These are phyloP conservation scores for Trichoderma breve DNA, from an alignment of 2,329 filamentous ascomycete genomes.

Conservation along the genomic window DNA sequence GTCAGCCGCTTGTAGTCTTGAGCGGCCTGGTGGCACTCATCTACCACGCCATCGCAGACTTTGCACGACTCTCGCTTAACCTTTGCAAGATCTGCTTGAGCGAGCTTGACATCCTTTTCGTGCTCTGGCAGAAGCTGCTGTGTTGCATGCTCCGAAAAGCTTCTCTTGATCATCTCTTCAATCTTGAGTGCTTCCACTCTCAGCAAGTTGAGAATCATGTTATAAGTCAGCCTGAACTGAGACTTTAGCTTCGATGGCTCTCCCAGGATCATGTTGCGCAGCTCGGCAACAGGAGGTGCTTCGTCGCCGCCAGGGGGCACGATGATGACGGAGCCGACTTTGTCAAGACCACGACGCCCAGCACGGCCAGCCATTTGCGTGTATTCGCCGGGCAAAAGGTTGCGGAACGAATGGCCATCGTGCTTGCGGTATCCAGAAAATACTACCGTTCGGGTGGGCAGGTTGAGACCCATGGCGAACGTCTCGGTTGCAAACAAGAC, in stretches of 20 bases:
- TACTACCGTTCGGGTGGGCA: slow-evolving; percentile 93
- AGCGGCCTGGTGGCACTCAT: slow-evolving; percentile 75
- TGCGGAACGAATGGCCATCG: slow-evolving; percentile 87
- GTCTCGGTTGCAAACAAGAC: slow-evolving; percentile 97
- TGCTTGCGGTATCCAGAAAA: slow-evolving; percentile 98
- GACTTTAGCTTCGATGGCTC: slow-evolving; percentile 93
- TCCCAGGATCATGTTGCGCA: slow-evolving; percentile 93
- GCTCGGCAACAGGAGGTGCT: slow-evolving; percentile 77
- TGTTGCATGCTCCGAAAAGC: slow-evolving; percentile 96
- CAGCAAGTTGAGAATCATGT: slow-evolving; percentile 96
- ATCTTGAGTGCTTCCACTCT: slow-evolving; percentile 96
- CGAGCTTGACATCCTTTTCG: slow-evolving; percentile 88
- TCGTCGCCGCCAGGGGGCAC: slow-evolving; percentile 81
- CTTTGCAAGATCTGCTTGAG: slow-evolving; percentile 86
- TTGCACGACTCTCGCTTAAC: slow-evolving; percentile 82
- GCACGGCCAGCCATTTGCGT: slow-evolving; percentile 98
- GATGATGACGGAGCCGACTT: slow-evolving; percentile 91
- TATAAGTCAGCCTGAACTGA: slow-evolving; percentile 96
- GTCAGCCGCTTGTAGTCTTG: slow-evolving; percentile 81
- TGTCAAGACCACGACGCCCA: slow-evolving; percentile 86
- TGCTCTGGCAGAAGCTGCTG: slow-evolving; percentile 93
- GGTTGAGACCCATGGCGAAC: slow-evolving; percentile 95
- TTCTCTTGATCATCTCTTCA: slow-evolving; percentile 99
- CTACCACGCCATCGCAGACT: slow-evolving; percentile 77
- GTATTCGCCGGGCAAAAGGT: slow-evolving; percentile 90